Evolutionary conservation across 2,329 filamentous ascomycete species (phyloP).

Genomic region (Diaporthe citriasiana): DNA sequence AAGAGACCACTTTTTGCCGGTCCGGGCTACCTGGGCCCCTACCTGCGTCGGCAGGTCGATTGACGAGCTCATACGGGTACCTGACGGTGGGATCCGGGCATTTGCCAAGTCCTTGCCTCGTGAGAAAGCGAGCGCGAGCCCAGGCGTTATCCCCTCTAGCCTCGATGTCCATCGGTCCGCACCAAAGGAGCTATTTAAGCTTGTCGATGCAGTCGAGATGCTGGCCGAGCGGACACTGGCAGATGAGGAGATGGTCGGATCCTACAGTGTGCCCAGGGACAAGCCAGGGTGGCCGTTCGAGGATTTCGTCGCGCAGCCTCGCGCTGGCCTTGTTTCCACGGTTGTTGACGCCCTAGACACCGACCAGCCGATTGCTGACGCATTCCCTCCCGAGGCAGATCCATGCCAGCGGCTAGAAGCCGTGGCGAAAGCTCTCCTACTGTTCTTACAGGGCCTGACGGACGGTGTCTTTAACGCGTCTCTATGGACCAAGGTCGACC

Average conservation of each 20-base stretch:
- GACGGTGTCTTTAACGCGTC: conserved; percentile 82
- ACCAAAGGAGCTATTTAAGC: conserved; percentile 88
- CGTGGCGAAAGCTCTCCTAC: conserved; percentile 77
- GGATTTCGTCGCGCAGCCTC: conserved; percentile 30
- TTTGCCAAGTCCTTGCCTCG: conserved; percentile 54
- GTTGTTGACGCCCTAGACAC: conserved; percentile 80
- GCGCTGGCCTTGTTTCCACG: conserved; percentile 23
- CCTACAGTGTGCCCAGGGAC: conserved; percentile 64
- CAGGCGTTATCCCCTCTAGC: conserved; percentile 67
- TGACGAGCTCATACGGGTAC: conserved; percentile 89
- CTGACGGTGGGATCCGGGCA: conserved; percentile 81
- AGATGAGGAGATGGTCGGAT: conserved; percentile 73
- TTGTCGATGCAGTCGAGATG: conserved; percentile 83
- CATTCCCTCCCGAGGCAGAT: conserved; percentile 74
- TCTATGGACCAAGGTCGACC: conserved; percentile 79
- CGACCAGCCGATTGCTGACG: conserved; percentile 71
- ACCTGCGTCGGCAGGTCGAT: conserved; percentile 88
- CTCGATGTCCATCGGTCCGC: conserved; percentile 80
- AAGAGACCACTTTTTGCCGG: conserved; percentile 90
- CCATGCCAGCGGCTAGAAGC: conserved; percentile 80
- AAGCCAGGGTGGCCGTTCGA: conserved; percentile 72
- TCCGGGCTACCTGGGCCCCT: conserved; percentile 83
- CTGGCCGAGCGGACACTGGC: conserved; percentile 70
- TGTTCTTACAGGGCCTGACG: conserved; percentile 80
- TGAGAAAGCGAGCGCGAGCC: conserved; percentile 49